A percentile compares a stretch with the other conserved stretches of the same genome.
These are phyloP conservation scores for Azolla pinnata DNA, from an alignment of 75 land plant species.

Conservation along the genomic window DNA sequence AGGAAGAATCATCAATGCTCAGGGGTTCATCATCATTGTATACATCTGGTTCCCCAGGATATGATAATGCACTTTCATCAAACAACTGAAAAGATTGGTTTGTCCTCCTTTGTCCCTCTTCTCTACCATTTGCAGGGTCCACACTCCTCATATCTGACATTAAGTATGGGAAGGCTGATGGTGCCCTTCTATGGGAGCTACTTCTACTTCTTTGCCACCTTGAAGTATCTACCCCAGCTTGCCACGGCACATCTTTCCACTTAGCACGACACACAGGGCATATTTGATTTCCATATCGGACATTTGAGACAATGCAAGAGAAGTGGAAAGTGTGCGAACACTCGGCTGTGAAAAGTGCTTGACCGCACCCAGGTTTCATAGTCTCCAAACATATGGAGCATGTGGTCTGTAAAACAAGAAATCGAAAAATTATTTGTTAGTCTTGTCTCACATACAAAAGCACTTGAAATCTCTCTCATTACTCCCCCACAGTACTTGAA, in stretches of 20 bases:
- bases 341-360: slow-evolving; percentile 88
- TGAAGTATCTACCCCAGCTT: slow-evolving; percentile 25
- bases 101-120: slow-evolving; percentile 17
- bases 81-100: slow-evolving; percentile 8
- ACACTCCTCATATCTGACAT: slow-evolving; percentile 19
- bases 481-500: neutral
- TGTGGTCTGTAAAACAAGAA: slow-evolving; percentile 36
- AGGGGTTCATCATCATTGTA: slow-evolving; percentile 74
- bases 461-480: neutral
- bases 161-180: slow-evolving; percentile 6
- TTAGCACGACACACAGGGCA: slow-evolving; percentile 93
- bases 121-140: slow-evolving; percentile 18
- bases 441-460: neutral
- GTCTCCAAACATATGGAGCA: slow-evolving; percentile 72
- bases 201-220: neutral
- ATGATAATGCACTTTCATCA: slow-evolving; percentile 1
- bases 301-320: slow-evolving; percentile 79
- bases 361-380: slow-evolving; percentile 68
- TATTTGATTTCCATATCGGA: slow-evolving; percentile 65
- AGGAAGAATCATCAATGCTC: no score
- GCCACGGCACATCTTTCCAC: slow-evolving; percentile 81
- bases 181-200: neutral
- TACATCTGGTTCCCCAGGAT: slow-evolving; percentile 35
- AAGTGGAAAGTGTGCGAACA: slow-evolving; percentile 85
- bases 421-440: neutral